Conservation (phyloP, 805 yeast genomes). For the Komagataella mondaviorum region DNA sequence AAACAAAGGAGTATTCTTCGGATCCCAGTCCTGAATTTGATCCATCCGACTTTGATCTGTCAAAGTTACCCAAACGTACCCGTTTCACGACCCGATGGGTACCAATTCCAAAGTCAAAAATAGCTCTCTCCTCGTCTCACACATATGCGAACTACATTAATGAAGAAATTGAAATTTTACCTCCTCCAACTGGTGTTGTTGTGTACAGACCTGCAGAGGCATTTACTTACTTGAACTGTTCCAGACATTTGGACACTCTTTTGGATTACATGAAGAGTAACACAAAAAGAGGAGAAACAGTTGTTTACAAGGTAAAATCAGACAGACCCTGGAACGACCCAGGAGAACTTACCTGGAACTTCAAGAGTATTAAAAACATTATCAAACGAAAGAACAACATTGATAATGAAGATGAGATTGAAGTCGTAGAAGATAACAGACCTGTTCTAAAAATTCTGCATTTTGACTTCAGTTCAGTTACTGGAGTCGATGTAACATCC, state of each 20-base stretch:
- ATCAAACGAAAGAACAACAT: conserved; percentile 8
- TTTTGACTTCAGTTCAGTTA: conserved; percentile 69
- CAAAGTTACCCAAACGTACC: not conserved
- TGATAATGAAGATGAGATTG: conserved; percentile 8
- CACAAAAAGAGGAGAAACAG: conserved; percentile 49
- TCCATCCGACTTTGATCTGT: not conserved
- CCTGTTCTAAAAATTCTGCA: conserved; percentile 64
- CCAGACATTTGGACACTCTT: conserved; percentile 57
- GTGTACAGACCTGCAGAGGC: conserved; percentile 77
- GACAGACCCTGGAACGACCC: conserved; percentile 89
- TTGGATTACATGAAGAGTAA: conserved; percentile 48
- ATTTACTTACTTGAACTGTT: conserved; percentile 70
- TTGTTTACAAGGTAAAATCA: conserved; percentile 25
- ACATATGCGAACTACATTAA: conserved; percentile 30
- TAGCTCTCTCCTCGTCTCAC: conserved; percentile 7
- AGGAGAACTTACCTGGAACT: conserved; percentile 34
- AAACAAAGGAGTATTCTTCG: not conserved
- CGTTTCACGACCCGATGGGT: conserved; percentile 53
- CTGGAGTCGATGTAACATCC: conserved; percentile 69
- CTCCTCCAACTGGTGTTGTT: conserved; percentile 86
- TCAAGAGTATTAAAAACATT: not conserved
- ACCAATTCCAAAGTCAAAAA: conserved; percentile 30
- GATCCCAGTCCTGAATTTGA: not conserved
- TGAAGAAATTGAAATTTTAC: conserved; percentile 38
- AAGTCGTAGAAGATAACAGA: conserved; percentile 27